Evolutionary conservation across 495 filamentous ascomycete species (phyloP), one percentile per base, ranked within the genome.

Genomic region (Trichoderma asperelloides): DNA sequence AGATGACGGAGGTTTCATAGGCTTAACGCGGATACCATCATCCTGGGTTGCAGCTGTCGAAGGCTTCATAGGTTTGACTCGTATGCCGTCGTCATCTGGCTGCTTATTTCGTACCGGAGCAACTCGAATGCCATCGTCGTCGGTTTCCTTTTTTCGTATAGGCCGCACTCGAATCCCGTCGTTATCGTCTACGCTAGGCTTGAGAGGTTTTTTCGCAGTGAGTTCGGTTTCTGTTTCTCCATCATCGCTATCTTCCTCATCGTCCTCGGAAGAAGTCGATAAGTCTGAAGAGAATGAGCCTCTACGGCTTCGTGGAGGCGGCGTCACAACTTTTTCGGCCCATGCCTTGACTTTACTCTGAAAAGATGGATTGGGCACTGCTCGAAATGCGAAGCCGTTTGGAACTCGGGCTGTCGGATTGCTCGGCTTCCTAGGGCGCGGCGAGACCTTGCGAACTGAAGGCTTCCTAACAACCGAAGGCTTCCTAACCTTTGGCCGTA

Each of bases 331-430:
- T 63, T 74, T 74, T 60, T 69, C 76, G 0, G 78, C 81, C 84
- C 84, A 86, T 49, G 84, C 81, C 66, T 79, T 75, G 27, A 86
- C 79, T 69, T 84, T 85, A 68, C 73, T 79, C 27, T 80, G 75
- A 7, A 83, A 72, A 0, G 82, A 71, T 7, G 82, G 82, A 66
- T 85, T 86, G 40, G 76, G 74, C 16, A 78, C 78, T 0, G 81
- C 79, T 25, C 75, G 74, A 67, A 77, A 83, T 70, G 77, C 72
- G 66, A 78, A 87, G 75, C 79, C 82, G 69, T 80, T 88, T 71
- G 75, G 86, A 66, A 78, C 80, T 30, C 70, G 80, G 66, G 67
- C 76, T 27, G 63, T 73, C 18, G 55, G 27, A 11, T 57, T 57
- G n/a, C 27, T 57, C 11, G 65, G 5, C 30, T 45, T 37, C 15